These are phyloP conservation scores for Dictyophora rubrovolvata DNA, from an alignment of 768 basidiomycete species.

Conservation along the genomic window DNA sequence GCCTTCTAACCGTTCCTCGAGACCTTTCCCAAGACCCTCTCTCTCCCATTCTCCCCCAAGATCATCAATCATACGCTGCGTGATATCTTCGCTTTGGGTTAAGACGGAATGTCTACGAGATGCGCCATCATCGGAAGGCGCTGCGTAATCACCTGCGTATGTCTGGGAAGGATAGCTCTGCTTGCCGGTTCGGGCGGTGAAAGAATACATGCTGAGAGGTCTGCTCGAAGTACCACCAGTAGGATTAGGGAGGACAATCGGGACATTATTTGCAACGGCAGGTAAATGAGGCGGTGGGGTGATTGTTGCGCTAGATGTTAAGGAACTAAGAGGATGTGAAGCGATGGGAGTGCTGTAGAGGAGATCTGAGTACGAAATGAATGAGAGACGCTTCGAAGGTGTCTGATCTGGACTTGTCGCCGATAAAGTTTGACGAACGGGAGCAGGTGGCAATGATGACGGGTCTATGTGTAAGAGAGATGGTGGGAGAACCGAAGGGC, in stretches of 20 bases:
- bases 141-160: neutral
- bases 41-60: conserved; percentile 82
- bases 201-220: conserved; percentile 4
- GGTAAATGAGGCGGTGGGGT: conserved; percentile 65
- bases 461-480: neutral
- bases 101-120: conserved; percentile 3
- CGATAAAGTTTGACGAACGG: conserved; percentile 21
- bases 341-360: conserved; percentile 67
- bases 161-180: neutral
- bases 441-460: conserved; percentile 9
- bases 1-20: conserved; percentile 73
- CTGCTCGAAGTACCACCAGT: neutral
- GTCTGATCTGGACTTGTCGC: conserved; percentile 35
- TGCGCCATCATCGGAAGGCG: neutral
- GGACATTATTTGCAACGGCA: conserved; percentile 29
- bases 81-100: conserved; percentile 1
- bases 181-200: neutral
- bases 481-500: neutral
- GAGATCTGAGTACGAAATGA: conserved; percentile 82
- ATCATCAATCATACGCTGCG: conserved; percentile 42
- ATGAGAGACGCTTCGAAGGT: conserved; percentile 66
- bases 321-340: conserved; percentile 58
- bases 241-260: conserved; percentile 13
- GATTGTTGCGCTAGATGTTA: conserved; percentile 47
- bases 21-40: conserved; percentile 69